Evolutionary conservation across 306 rosid genomes (phyloP).

Genomic region (Vigna radiata): DNA sequence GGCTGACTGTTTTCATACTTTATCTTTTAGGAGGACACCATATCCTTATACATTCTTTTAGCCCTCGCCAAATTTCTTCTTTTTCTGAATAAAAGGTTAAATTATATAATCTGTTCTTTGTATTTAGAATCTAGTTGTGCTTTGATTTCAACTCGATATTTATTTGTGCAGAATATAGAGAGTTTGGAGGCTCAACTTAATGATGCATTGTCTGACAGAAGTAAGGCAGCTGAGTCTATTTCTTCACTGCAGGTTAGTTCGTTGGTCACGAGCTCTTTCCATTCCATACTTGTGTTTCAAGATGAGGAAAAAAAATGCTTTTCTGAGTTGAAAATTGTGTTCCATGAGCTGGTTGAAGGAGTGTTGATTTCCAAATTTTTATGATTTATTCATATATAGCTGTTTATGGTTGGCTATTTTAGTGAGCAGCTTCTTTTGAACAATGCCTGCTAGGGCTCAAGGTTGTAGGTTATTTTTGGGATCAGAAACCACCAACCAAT

Average conservation of each 20-base stretch:
- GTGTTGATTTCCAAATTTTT: constrained; percentile 1
- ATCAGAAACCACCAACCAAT: constrained; percentile 21
- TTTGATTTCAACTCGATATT: constrained; percentile 38
- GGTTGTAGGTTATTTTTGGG: constrained; percentile 10
- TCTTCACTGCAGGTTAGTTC: constrained; percentile 87
- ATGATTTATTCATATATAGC: constrained; percentile 13
- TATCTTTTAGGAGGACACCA: constrained; percentile 8
- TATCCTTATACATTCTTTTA: constrained; percentile 4
- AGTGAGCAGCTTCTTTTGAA: constrained; percentile 28
- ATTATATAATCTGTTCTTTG: constrained; percentile 11
- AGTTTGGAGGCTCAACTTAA: constrained; percentile 93
- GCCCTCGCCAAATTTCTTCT: constrained; percentile 19
- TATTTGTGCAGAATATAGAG: constrained; percentile 74
- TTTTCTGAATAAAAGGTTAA: constrained; percentile 23
- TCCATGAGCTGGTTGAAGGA: constrained; percentile 18
- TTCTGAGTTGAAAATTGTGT: constrained; percentile 20
- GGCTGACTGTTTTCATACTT: constrained; percentile 32
- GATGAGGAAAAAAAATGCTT: neutral
- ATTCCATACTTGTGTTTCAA: neutral
- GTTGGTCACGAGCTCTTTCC: constrained; percentile 34
- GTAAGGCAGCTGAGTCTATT: constrained; percentile 84
- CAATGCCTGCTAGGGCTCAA: constrained; percentile 12
- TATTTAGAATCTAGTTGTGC: constrained; percentile 33
- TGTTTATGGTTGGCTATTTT: constrained; percentile 33
- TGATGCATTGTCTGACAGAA: constrained; percentile 89